A percentile compares a stretch with the other conserved stretches of the same genome.
phyloP scores from a whole-genome alignment of 768 basidiomycete species.

The Lactarius psammicola region DNA sequence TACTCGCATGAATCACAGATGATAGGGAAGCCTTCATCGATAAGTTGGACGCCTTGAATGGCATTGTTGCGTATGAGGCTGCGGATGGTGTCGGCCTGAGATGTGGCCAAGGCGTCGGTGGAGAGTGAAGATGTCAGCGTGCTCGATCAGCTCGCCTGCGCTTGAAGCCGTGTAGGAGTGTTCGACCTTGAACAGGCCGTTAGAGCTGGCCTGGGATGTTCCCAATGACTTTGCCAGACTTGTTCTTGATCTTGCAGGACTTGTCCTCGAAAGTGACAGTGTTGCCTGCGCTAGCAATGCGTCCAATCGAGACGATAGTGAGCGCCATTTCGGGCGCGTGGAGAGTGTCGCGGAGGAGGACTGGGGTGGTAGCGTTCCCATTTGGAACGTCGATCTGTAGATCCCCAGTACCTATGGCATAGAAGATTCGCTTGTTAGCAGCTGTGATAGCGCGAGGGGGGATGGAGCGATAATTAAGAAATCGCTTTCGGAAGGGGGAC shows the following conservation, averaged over 20 bases:
- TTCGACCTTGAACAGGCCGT: background rate
- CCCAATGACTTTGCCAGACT: background rate
- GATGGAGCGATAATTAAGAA: constrained; percentile 22
- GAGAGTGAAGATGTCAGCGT: background rate
- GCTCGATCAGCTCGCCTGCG: no score
- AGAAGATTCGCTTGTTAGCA: constrained; percentile 22
- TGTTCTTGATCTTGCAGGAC: background rate
- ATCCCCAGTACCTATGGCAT: constrained; percentile 28
- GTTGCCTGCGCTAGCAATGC: constrained; percentile 12
- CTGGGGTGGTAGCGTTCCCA: background rate
- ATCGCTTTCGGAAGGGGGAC: constrained; percentile 21
- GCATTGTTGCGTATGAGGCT: constrained; percentile 21
- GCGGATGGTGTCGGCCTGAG: constrained; percentile 30
- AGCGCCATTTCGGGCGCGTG: constrained; percentile 25
- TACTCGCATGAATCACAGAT: constrained; percentile 38
- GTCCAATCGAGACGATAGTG: constrained; percentile 24
- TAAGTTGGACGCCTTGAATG: background rate
- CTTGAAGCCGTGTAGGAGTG: background rate
- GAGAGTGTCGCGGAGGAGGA: constrained; percentile 6
- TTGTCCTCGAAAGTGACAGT: background rate
- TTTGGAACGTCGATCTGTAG: constrained; percentile 2
- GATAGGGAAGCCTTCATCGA: constrained; percentile 15
- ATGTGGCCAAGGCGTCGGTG: background rate
- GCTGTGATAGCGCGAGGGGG: background rate
- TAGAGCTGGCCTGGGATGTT: background rate